Evolutionary conservation across 2,329 filamentous ascomycete genomes (phyloP).

Genomic region (Talaromyces sp.): DNA sequence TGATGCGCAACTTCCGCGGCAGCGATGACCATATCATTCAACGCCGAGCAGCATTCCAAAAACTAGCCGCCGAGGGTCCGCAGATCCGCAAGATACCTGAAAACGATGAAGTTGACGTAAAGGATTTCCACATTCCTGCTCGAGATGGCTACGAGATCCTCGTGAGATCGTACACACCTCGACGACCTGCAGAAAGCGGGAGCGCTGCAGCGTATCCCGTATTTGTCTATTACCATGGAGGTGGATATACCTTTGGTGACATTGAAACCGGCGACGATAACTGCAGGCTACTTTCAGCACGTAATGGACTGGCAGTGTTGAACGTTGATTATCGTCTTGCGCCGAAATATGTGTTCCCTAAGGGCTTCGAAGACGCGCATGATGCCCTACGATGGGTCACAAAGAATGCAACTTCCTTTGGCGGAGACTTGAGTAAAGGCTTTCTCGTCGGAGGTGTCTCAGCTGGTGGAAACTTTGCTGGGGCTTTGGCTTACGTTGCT

Average conservation of each 20-base stretch:
- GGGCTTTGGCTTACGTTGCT: background rate
- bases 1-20: no score
- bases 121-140: background rate
- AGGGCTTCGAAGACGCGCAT: background rate
- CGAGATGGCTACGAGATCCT: background rate
- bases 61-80: no score
- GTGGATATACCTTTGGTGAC: background rate
- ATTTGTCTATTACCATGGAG: background rate
- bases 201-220: background rate
- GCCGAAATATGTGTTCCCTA: background rate
- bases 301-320: background rate
- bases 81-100: no score
- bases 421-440: background rate
- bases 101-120: background rate
- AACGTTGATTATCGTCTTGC: background rate
- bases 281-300: background rate
- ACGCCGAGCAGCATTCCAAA: no score
- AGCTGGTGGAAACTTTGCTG: conserved; percentile 1
- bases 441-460: background rate
- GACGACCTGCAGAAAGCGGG: background rate
- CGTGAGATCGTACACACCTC: background rate
- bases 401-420: background rate
- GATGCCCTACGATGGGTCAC: background rate
- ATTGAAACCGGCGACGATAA: background rate
- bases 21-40: no score